Evolutionary conservation across 2,329 filamentous ascomycete genomes (phyloP).

Genomic region (Eurotiales sp.): DNA sequence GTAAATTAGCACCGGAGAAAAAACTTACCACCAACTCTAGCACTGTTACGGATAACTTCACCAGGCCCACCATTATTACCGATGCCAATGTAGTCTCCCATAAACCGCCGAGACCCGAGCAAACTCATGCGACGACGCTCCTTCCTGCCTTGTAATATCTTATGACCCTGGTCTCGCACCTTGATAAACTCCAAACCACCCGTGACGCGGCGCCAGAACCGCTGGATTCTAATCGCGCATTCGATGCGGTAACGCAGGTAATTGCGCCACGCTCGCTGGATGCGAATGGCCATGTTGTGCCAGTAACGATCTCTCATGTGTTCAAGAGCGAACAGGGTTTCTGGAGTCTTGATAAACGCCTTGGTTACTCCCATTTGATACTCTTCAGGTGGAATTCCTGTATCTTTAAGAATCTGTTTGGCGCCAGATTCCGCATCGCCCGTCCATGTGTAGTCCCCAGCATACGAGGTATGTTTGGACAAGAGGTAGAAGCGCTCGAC

Average conservation of each 20-base stretch:
- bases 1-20: not conserved
- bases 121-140: constrained; percentile 89
- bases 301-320: constrained; percentile 98
- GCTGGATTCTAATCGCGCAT: constrained; percentile 88
- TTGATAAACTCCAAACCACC: constrained; percentile 86
- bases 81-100: constrained; percentile 91
- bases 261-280: constrained; percentile 95
- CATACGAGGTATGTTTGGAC: constrained; percentile 91
- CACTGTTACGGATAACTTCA: constrained; percentile 71
- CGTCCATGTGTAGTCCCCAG: constrained; percentile 94
- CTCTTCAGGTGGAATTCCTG: constrained; percentile 89
- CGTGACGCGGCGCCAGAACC: constrained; percentile 91
- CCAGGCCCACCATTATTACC: constrained; percentile 76
- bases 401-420: constrained; percentile 91
- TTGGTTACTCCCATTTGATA: constrained; percentile 97
- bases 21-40: constrained; percentile 61
- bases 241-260: constrained; percentile 90
- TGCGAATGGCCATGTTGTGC: constrained; percentile 99
- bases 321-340: constrained; percentile 93
- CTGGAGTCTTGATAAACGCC: constrained; percentile 96
- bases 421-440: constrained; percentile 84
- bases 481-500: constrained; percentile 95
- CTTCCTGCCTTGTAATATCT: constrained; percentile 76
- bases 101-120: constrained; percentile 83
- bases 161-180: constrained; percentile 82